Conservation (phyloP, 2,329 filamentous ascomycete genomes). For the Cercospora zeae-maydis region DNA sequence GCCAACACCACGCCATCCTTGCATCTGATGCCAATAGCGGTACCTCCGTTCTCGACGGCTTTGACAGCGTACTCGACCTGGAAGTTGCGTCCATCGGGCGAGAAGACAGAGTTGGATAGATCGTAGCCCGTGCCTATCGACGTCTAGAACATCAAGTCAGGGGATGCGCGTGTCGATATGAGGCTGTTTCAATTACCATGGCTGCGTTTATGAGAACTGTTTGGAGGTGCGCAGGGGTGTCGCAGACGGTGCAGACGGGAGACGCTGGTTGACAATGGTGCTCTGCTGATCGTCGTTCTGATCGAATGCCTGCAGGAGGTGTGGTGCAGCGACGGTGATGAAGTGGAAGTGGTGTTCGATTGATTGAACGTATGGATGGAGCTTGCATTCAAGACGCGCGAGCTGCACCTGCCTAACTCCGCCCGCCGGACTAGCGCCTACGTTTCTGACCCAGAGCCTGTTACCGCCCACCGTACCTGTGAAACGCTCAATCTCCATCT, state of each 20-base stretch:
- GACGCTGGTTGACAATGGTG: neutral
- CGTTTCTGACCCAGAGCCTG: neutral
- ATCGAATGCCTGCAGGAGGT: neutral
- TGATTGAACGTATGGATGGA: slow-evolving; percentile 4
- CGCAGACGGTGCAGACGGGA: slow-evolving; percentile 1
- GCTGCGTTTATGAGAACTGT: slow-evolving; percentile 18
- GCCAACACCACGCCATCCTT: slow-evolving; percentile 96
- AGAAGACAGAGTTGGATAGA: slow-evolving; percentile 99
- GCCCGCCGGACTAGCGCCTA: slow-evolving; percentile 3
- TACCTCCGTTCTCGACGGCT: slow-evolving; percentile 96
- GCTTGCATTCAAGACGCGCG: slow-evolving; percentile 8
- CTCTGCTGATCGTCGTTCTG: neutral
- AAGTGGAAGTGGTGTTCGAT: neutral
- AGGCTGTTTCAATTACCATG: slow-evolving; percentile 30
- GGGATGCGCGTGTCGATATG: neutral
- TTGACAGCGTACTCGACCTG: slow-evolving; percentile 98
- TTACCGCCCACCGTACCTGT: neutral
- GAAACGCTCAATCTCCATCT: neutral
- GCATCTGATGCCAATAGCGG: slow-evolving; percentile 91
- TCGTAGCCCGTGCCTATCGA: slow-evolving; percentile 99
- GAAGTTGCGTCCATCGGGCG: slow-evolving; percentile 97
- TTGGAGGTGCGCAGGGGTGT: neutral
- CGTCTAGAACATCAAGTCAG: slow-evolving; percentile 58
- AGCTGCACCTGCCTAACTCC: slow-evolving; percentile 10
- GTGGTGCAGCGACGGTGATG: neutral